Evolutionary conservation across 345 rosid species (phyloP).

Genomic region (Populus tremula): DNA sequence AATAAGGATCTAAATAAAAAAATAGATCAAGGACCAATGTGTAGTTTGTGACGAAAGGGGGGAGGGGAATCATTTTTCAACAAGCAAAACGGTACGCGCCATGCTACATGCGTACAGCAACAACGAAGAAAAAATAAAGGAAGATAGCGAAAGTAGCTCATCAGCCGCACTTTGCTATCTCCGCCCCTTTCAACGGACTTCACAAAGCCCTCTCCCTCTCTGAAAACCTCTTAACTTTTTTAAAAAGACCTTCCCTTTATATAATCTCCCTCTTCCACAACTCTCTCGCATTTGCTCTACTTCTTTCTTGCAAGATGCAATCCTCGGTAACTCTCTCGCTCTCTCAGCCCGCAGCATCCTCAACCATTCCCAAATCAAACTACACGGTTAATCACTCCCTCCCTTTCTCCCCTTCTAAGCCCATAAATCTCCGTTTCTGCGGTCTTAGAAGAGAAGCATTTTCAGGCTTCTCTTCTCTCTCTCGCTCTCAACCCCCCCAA

Average conservation of each 20-base stretch:
- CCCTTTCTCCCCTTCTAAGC: conserved; percentile 31
- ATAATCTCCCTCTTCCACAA: background rate
- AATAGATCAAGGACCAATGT: background rate
- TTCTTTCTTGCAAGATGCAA: conserved; percentile 45
- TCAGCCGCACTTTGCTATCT: conserved; percentile 53
- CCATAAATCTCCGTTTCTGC: conserved; percentile 64
- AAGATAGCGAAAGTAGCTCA: conserved; percentile 35
- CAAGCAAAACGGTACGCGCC: conserved; percentile 8
- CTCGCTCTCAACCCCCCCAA: conserved; percentile 14
- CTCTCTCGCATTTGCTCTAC: background rate
- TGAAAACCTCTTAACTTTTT: background rate
- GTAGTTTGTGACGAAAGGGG: background rate
- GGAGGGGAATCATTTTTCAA: background rate
- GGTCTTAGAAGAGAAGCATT: conserved; percentile 75
- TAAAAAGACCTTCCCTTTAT: background rate
- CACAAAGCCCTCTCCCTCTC: conserved; percentile 30
- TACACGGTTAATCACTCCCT: conserved; percentile 21
- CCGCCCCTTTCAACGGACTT: conserved; percentile 54
- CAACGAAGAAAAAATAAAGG: background rate
- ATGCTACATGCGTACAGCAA: conserved; percentile 9
- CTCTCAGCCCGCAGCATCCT: conserved; percentile 30
- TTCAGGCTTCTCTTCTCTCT: conserved; percentile 22
- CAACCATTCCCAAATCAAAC: conserved; percentile 37
- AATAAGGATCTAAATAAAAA: background rate
- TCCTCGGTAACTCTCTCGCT: conserved; percentile 47